Evolutionary conservation across 2,329 filamentous ascomycete genomes (phyloP).

Genomic region (Catunica adiposa): DNA sequence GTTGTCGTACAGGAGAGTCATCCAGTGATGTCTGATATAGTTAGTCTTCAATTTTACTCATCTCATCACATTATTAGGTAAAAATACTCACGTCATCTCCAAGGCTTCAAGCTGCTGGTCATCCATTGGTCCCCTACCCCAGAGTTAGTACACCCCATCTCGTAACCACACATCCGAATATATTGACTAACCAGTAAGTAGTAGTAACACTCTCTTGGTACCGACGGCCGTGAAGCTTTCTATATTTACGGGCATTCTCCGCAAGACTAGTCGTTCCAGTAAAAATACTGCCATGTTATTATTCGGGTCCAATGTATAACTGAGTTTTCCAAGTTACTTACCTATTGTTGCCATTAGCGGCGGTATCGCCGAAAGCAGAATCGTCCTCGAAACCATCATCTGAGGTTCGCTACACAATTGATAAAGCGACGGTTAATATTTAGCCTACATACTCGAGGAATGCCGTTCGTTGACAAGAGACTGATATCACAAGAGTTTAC

Average conservation of each 20-base stretch:
- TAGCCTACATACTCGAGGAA: too few species aligned
- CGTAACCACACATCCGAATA: not conserved
- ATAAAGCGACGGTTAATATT: too few species aligned
- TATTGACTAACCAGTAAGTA: constrained; percentile 17
- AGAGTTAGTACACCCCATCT: not conserved
- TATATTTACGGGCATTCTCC: constrained; percentile 21
- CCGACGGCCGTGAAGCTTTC: constrained; percentile 18
- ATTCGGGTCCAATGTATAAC: not conserved
- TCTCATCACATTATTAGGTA: not conserved
- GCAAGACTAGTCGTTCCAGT: constrained; percentile 21
- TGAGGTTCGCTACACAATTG: too few species aligned
- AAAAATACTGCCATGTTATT: not conserved
- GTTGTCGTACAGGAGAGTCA: constrained; percentile 17
- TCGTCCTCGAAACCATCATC: too few species aligned
- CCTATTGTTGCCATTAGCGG: not conserved
- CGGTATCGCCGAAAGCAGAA: too few species aligned
- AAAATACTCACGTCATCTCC: constrained; percentile 16
- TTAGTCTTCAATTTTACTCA: not conserved
- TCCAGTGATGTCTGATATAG: constrained; percentile 16
- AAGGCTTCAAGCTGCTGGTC: constrained; percentile 14
- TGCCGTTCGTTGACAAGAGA: too few species aligned
- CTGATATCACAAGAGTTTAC: too few species aligned
- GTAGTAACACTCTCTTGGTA: constrained; percentile 18
- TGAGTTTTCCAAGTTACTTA: not conserved
- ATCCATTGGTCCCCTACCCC: constrained; percentile 15